Evolutionary conservation across 371 early-diverging fungal species (phyloP).

Genomic region (Syncephalastrum racemosum): DNA sequence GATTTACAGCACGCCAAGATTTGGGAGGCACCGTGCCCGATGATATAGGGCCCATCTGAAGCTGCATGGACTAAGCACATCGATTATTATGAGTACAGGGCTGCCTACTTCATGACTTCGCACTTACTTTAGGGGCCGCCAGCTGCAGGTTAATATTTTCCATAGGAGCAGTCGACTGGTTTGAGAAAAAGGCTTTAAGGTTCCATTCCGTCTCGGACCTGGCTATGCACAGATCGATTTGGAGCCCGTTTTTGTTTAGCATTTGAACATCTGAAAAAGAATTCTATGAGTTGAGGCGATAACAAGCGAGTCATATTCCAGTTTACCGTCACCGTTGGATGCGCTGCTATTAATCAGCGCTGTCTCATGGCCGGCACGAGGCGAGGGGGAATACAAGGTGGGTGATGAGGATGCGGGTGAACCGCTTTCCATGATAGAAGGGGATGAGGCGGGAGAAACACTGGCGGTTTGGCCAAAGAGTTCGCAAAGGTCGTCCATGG

Average conservation of each 20-base stretch:
- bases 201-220: slow-evolving; percentile 8
- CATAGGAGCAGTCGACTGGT: slow-evolving; percentile 51
- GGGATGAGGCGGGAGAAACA: neutral
- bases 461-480: slow-evolving; percentile 5
- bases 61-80: slow-evolving; percentile 49
- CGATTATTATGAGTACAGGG: neutral
- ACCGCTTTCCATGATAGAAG: neutral
- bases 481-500: slow-evolving; percentile 7
- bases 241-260: slow-evolving; percentile 61
- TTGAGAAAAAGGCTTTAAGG: slow-evolving; percentile 49
- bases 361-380: slow-evolving; percentile 16
- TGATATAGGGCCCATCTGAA: slow-evolving; percentile 65
- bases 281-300: too few species aligned
- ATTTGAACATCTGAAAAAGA: too few species aligned
- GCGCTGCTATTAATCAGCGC: too few species aligned
- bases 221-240: slow-evolving; percentile 40
- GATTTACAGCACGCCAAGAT: slow-evolving; percentile 56
- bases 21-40: slow-evolving; percentile 56
- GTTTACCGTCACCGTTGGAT: neutral
- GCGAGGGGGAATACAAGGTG: neutral
- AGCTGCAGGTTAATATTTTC: slow-evolving; percentile 47
- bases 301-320: too few species aligned
- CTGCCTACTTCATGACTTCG: too few species aligned
- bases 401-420: neutral
- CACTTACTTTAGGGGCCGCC: slow-evolving; percentile 52